Evolutionary conservation across 306 rosid genomes (phyloP).

Genomic region (Fragaria ananassa): DNA sequence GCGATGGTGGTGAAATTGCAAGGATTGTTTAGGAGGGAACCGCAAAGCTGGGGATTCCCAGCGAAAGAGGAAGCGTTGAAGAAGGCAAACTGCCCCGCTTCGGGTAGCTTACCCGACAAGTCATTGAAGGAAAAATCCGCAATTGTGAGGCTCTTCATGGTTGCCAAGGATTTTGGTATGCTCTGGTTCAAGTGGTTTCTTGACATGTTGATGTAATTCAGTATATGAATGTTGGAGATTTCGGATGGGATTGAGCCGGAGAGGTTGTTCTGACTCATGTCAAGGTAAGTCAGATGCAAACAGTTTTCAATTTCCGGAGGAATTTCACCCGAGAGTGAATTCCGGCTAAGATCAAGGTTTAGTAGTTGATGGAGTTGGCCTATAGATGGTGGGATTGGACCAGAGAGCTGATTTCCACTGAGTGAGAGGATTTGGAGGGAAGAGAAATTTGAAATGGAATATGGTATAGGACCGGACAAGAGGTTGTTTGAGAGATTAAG

Average conservation of each 20-base stretch:
- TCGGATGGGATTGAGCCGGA: constrained; percentile 60
- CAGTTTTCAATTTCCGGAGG: constrained; percentile 60
- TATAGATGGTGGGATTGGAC: constrained; percentile 68
- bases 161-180: constrained; percentile 60
- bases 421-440: constrained; percentile 64
- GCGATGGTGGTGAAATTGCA: constrained; percentile 54
- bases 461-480: constrained; percentile 64
- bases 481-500: constrained; percentile 76
- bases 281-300: constrained; percentile 62
- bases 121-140: constrained; percentile 96
- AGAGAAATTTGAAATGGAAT: constrained; percentile 61
- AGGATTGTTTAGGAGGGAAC: constrained; percentile 62
- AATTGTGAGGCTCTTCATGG: constrained; percentile 75
- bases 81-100: constrained; percentile 71
- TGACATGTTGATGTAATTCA: constrained; percentile 65
- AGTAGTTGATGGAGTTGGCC: constrained; percentile 57
- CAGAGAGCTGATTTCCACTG: constrained; percentile 65
- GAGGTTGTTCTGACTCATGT: constrained; percentile 90
- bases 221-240: constrained; percentile 54
- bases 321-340: constrained; percentile 53
- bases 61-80: constrained; percentile 79
- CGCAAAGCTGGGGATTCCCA: constrained; percentile 76
- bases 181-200: constrained; percentile 62
- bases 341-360: constrained; percentile 67
- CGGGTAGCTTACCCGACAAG: constrained; percentile 69